phyloP scores from a whole-genome alignment of 768 basidiomycete species.

The Kwoniella shandongensis region DNA sequence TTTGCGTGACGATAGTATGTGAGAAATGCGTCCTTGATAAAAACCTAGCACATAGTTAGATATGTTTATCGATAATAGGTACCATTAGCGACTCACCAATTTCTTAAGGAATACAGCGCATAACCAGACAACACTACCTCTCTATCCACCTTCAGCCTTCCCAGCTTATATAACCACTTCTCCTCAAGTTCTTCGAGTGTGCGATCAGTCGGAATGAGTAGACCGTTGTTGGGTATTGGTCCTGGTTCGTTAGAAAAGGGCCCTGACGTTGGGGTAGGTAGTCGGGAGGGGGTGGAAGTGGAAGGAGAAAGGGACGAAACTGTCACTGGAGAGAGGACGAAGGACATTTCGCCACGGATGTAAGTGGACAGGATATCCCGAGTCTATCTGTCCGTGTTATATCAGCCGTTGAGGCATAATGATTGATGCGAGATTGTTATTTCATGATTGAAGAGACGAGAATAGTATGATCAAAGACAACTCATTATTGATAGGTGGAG shows the following conservation, averaged over 20 bases:
- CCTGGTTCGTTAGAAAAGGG: conserved; percentile 3
- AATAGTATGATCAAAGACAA: too few species aligned
- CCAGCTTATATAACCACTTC: conserved; percentile 35
- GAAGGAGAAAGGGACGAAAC: conserved; percentile 16
- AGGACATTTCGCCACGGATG: conserved; percentile 26
- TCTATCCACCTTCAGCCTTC: conserved; percentile 31
- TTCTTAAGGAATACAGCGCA: conserved; percentile 38
- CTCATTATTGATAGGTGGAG: too few species aligned
- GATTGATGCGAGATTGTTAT: neutral
- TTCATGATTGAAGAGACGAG: too few species aligned
- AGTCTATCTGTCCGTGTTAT: too few species aligned
- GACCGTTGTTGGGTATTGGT: conserved; percentile 1
- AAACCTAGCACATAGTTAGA: conserved; percentile 21
- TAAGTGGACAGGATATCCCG: too few species aligned
- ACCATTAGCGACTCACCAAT: conserved; percentile 32
- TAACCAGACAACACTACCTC: conserved; percentile 40
- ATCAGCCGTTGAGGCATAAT: too few species aligned
- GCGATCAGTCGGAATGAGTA: conserved; percentile 46
- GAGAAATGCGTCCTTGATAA: conserved; percentile 44
- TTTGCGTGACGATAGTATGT: conserved; percentile 46
- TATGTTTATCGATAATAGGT: neutral
- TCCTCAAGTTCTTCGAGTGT: conserved; percentile 34
- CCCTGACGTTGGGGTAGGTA: conserved; percentile 10
- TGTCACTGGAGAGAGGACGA: conserved; percentile 13
- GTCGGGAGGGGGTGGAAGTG: conserved; percentile 6